Conservation (phyloP, 179 eudicot genomes). For the Beta corolliflora region DNA sequence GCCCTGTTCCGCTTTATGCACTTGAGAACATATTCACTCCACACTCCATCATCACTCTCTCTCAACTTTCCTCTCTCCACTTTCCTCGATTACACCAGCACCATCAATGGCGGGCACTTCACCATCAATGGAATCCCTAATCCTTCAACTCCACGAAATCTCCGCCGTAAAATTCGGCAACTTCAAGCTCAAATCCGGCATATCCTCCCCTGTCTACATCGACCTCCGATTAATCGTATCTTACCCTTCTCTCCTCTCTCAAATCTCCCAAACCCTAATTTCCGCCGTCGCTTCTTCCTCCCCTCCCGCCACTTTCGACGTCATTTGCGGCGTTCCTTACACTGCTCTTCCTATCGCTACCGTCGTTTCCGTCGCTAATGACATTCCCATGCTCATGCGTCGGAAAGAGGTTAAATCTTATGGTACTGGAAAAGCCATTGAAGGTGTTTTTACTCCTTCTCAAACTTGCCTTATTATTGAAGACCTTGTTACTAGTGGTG, state of each 20-base stretch:
- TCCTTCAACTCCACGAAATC: slow-evolving; percentile 76
- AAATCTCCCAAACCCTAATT: slow-evolving; percentile 69
- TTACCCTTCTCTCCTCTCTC: slow-evolving; percentile 68
- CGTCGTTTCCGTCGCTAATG: slow-evolving; percentile 50
- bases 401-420: slow-evolving; percentile 82
- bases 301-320: slow-evolving; percentile 45
- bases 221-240: slow-evolving; percentile 94
- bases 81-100: not conserved
- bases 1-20: not conserved
- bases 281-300: slow-evolving; percentile 50
- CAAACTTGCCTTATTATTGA: slow-evolving; percentile 70
- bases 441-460: slow-evolving; percentile 50
- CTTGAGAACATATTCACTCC: not conserved
- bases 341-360: slow-evolving; percentile 95
- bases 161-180: slow-evolving; percentile 89
- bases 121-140: slow-evolving; percentile 65
- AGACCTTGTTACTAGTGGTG: slow-evolving; percentile 90
- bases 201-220: slow-evolving; percentile 82
- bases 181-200: slow-evolving; percentile 89
- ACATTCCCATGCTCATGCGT: slow-evolving; percentile 84
- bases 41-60: not conserved
- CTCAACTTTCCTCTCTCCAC: not conserved
- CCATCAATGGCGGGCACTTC: slow-evolving; percentile 38
- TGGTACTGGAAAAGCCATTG: slow-evolving; percentile 84
- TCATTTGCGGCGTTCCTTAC: slow-evolving; percentile 92